Conservation (phyloP, 352 stramenopile species). For the Peronospora destructor region DNA sequence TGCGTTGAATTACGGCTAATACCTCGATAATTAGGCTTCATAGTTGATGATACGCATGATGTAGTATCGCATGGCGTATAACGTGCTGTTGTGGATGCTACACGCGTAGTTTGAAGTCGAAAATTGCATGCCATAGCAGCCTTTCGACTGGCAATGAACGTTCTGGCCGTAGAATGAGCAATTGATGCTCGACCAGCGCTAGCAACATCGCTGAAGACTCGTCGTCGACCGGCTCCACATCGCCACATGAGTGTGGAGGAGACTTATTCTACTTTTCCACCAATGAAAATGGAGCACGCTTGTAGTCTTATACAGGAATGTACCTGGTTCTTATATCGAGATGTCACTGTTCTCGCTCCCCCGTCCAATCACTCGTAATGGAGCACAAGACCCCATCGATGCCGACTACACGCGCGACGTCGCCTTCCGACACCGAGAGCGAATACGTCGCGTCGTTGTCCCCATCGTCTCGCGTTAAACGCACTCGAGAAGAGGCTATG, state of each 20-base stretch:
- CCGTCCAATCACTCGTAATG: slow-evolving; percentile 22
- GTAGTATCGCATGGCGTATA: background rate
- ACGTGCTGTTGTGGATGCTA: slow-evolving; percentile 1
- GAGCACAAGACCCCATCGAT: slow-evolving; percentile 1
- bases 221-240: slow-evolving; percentile 22
- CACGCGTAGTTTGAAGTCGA: background rate
- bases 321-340: slow-evolving; percentile 17
- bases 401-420: slow-evolving; percentile 2
- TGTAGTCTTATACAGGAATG: background rate
- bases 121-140: slow-evolving; percentile 1
- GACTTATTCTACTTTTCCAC: slow-evolving; percentile 2
- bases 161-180: background rate
- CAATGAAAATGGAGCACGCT: slow-evolving; percentile 2
- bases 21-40: background rate
- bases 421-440: slow-evolving; percentile 12
- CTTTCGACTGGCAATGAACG: background rate
- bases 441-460: background rate
- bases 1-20: slow-evolving; percentile 1
- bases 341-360: slow-evolving; percentile 43
- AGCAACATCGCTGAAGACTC: slow-evolving; percentile 22
- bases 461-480: slow-evolving; percentile 10
- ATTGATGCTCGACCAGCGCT: slow-evolving; percentile 5
- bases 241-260: slow-evolving; percentile 27
- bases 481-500: slow-evolving; percentile 7
- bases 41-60: slow-evolving; percentile 3